Evolutionary conservation across 2,329 filamentous ascomycete genomes (phyloP), one percentile per base, ranked within the genome.

Genomic region (Epichloe elymi): DNA sequence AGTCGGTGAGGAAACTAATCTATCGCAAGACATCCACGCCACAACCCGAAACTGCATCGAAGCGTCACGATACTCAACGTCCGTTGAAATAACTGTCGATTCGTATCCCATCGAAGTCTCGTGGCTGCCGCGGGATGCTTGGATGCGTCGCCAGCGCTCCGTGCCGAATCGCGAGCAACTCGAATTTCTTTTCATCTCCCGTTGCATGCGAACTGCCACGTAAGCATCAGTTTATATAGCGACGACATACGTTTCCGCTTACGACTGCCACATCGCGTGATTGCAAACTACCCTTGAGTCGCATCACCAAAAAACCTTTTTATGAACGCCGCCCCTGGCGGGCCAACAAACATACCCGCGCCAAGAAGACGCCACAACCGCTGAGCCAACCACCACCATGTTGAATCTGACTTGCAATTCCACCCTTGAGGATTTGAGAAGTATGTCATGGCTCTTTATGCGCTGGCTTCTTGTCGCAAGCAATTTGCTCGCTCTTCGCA

Each of bases 361-460:
- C n/a, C n/a, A n/a, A n/a, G 23, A 44, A 5, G n/a, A 51, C 48
- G 49, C 49, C 43, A 37, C 49, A 51, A 37, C 37, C 43, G 36
- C 36, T 38, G 19, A n/a, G 46, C 15, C 15, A 8, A 30, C 41
- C 30, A n/a, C 46, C 52, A 52, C 50, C 33, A 58, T 44, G 50
- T 64, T 70, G 62, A 68, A 68, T 56, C 50, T 65, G 17, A 69
- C 66, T 38, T 72, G 70, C 57, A 72, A 72, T 54, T 62, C 66
- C 37, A 72, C 70, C 52, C 57, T 72, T 59, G 70, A 72, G 57
- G 65, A 70, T 51, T 61, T 72, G 60, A 65, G 61, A 59, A 72
- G 68, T 71, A 63, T 19, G 67, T 61, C 42, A 43, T 19, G 15
- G 40, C 23, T 37, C 7, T 14, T 11, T 38, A 5, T 14, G 36